phyloP scores from a whole-genome alignment of 352 stramenopile species.

The Pythium rhizo-oryzae region DNA sequence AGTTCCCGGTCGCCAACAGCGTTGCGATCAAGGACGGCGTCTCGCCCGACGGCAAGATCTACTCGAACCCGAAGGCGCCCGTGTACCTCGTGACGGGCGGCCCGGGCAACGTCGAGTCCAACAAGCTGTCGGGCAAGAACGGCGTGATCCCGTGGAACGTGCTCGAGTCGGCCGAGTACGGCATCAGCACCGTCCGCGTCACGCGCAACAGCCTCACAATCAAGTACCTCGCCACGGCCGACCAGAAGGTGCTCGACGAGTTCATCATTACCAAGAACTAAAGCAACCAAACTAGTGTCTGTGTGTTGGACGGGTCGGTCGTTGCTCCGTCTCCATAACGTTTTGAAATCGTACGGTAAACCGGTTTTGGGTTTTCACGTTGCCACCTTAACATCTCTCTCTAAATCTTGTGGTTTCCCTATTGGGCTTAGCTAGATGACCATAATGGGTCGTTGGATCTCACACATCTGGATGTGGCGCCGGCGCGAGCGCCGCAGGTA shows the following conservation, averaged over 20 bases:
- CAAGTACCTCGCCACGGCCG: constrained; percentile 25
- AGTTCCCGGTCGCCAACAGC: constrained; percentile 54
- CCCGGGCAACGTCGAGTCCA: constrained; percentile 62
- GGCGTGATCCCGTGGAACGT: constrained; percentile 45
- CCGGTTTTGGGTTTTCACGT: not conserved
- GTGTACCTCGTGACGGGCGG: constrained; percentile 71
- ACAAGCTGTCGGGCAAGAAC: constrained; percentile 25
- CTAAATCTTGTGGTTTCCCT: too few species aligned
- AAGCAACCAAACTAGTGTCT: too few species aligned
- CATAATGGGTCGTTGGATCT: constrained; percentile 16
- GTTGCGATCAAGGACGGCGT: constrained; percentile 47
- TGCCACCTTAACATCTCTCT: too few species aligned
- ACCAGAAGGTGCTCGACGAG: constrained; percentile 30
- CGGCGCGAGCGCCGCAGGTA: constrained; percentile 10
- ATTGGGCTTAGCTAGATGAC: constrained; percentile 1
- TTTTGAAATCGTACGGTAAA: too few species aligned
- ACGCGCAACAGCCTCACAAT: constrained; percentile 20
- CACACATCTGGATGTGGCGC: constrained; percentile 9
- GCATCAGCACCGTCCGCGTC: constrained; percentile 41
- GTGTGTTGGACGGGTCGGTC: too few species aligned
- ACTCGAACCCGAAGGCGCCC: constrained; percentile 57
- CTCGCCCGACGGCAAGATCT: constrained; percentile 51
- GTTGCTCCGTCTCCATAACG: too few species aligned
- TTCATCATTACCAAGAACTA: constrained; percentile 21
- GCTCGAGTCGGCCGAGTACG: constrained; percentile 40